A percentile compares a stretch with the other conserved stretches of the same genome.
Conservation (phyloP, 202 grass and related monocot species). For the Sporobolus alterniflorus region DNA sequence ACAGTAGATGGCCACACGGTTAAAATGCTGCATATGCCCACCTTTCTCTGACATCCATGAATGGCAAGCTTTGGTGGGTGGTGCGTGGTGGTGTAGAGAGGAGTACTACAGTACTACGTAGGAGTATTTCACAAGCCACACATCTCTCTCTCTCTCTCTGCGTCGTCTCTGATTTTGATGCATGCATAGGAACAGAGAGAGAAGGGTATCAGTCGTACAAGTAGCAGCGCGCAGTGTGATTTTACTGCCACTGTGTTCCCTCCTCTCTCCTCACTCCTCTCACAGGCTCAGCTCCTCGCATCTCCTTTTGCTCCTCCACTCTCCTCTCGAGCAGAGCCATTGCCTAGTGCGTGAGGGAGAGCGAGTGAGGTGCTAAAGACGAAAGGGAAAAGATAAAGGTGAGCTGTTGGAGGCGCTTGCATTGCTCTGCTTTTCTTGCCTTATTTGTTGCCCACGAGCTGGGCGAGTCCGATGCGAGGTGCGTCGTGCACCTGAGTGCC, state of each 20-base stretch:
- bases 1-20: neutral
- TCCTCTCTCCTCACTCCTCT: neutral
- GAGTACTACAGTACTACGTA: neutral
- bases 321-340: neutral
- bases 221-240: slow-evolving; percentile 40
- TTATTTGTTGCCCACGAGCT: neutral
- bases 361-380: neutral
- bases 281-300: neutral
- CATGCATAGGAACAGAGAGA: slow-evolving; percentile 46
- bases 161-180: slow-evolving; percentile 91
- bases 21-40: slow-evolving; percentile 26
- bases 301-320: neutral
- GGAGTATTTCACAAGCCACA: slow-evolving; percentile 48
- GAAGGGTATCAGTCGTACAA: slow-evolving; percentile 28
- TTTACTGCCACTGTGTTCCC: slow-evolving; percentile 46
- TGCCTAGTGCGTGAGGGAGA: neutral
- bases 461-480: neutral
- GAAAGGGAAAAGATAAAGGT: too few relatives aligned
- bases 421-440: too few relatives aligned
- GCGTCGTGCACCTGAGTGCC: too few relatives aligned
- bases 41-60: slow-evolving; percentile 65
- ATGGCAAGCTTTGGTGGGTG: slow-evolving; percentile 49
- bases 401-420: too few relatives aligned
- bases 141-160: neutral
- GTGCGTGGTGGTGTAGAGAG: slow-evolving; percentile 11